Percentiles rank a stretch among this genome's conserved stretches.
These are phyloP conservation scores for Limnomonas spitsbergensis DNA, from an alignment of 139 green algal genomes.

Conservation along the genomic window DNA sequence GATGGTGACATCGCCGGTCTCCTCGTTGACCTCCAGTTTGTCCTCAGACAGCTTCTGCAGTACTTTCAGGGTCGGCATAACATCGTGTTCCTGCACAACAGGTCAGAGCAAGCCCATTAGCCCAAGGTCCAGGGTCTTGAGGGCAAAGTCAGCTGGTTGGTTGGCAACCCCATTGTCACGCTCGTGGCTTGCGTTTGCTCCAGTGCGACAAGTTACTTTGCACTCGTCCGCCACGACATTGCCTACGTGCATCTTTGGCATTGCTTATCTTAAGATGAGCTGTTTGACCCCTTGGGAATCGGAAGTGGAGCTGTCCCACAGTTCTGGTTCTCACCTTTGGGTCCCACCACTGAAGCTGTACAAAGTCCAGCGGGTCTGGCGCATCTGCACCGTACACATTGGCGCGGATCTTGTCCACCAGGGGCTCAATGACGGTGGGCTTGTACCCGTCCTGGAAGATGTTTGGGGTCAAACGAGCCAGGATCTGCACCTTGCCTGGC, in stretches of 20 bases:
- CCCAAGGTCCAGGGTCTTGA: too few species aligned
- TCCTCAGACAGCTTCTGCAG: constrained; percentile 39
- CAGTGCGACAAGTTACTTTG: too few species aligned
- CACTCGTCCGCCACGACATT: too few species aligned
- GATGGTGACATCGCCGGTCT: constrained; percentile 30
- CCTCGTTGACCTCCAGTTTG: constrained; percentile 40
- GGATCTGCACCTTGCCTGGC: constrained; percentile 35
- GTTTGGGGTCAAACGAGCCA: constrained; percentile 43
- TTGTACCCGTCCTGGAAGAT: constrained; percentile 33
- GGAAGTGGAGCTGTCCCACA: too few species aligned
- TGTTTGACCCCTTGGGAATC: too few species aligned
- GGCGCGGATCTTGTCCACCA: constrained; percentile 35
- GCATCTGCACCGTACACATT: constrained; percentile 38
- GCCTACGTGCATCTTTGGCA: too few species aligned
- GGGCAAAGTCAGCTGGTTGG: too few species aligned
- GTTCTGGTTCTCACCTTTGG: constrained; percentile 19
- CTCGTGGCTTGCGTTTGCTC: too few species aligned
- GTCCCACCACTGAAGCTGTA: constrained; percentile 58
- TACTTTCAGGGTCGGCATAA: constrained; percentile 19
- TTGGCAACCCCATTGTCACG: too few species aligned
- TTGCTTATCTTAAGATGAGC: too few species aligned
- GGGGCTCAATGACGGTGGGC: constrained; percentile 27
- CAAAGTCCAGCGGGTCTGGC: constrained; percentile 42
- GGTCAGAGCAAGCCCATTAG: too few species aligned
- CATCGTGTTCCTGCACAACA: constrained; percentile 8